phyloP scores from a whole-genome alignment of 23 red algal species.

The Gracilaria vermiculophylla region DNA sequence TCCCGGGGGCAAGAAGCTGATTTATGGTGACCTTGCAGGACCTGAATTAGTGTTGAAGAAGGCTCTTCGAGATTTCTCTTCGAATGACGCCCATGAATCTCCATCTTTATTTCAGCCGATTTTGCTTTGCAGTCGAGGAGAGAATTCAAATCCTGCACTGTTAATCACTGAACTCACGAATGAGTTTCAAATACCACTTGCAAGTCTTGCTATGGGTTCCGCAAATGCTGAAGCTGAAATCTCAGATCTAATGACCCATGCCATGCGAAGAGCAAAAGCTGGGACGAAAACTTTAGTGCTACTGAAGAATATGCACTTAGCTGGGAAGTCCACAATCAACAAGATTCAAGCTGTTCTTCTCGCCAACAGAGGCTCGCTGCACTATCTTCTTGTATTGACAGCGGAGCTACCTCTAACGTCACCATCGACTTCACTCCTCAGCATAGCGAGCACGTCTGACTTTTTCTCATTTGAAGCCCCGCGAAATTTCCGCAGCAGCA shows the following conservation, averaged over 20 bases:
- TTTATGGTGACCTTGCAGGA: constrained; percentile 19
- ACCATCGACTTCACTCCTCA: neutral
- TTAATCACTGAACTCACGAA: constrained; percentile 12
- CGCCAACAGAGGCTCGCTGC: constrained; percentile 10
- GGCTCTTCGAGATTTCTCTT: neutral
- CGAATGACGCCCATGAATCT: neutral
- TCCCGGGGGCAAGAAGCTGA: constrained; percentile 18
- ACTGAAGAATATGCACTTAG: constrained; percentile 59
- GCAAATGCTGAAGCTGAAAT: neutral
- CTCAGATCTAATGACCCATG: constrained; percentile 20
- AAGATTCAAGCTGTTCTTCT: constrained; percentile 23
- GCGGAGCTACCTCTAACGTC: neutral
- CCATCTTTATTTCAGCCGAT: constrained; percentile 32
- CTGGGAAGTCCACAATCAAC: constrained; percentile 26
- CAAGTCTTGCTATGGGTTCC: constrained; percentile 49
- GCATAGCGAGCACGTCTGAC: constrained; percentile 1
- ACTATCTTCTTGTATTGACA: constrained; percentile 33
- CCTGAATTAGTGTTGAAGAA: constrained; percentile 22
- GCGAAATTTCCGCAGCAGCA: constrained; percentile 28
- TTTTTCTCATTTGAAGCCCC: constrained; percentile 62
- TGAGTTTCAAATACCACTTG: neutral
- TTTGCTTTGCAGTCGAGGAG: constrained; percentile 38
- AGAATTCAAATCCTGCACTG: constrained; percentile 34
- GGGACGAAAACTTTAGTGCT: constrained; percentile 30
- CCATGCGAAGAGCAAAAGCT: neutral